Base-by-base conservation (phyloP, 257 asterid genomes). In the Rhazya stricta region DNA sequence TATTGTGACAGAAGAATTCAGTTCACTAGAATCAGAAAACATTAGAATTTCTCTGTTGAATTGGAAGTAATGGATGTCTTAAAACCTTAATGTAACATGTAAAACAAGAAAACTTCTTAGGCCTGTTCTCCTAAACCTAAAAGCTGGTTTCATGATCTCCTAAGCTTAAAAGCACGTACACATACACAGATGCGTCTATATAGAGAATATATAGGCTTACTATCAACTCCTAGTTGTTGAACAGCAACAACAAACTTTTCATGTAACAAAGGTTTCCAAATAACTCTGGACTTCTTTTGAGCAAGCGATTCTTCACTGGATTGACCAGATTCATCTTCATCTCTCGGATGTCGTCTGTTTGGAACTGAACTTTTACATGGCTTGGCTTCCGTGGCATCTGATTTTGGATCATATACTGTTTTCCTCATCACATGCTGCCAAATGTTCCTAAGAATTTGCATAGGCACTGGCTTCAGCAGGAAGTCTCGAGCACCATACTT, bases 401-500 rank as follows among this genome's bases (percentile, higher is more conserved):
- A 19, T 18, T 77, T 82, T 62, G 72, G 82, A 45, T 83, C 88
- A 9, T 72, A 5, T 75, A 81, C 86, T 45, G 83, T 84, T 65
- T 78, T 88, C 70, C 96, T 78, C 39, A 87, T 60, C 0, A 88
- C 96, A 36, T 87, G 96, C 50, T 90, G 91, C 91, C 94, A 86
- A 71, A 88, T 84, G 66, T 87, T 86, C 81, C 81, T 86, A 78
- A 90, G 84, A 87, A 84, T 91, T 79, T 88, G 90, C 29, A 88
- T 71, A 21, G 89, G 83, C 15, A 88, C 88, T 3, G 96, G 96
- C 62, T 90, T 90, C 53, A 90, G 85, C 88, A 90, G 78, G 83
- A 87, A 90, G 76, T 90, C 96, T 65, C 91, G 84, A 25, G 92
- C 96, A 19, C 96, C 96, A 7, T 89, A 92, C 53, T 88, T 87